Evolutionary conservation across 208 protist species (phyloP).

Genomic region (Acanthamoeba royreba): DNA sequence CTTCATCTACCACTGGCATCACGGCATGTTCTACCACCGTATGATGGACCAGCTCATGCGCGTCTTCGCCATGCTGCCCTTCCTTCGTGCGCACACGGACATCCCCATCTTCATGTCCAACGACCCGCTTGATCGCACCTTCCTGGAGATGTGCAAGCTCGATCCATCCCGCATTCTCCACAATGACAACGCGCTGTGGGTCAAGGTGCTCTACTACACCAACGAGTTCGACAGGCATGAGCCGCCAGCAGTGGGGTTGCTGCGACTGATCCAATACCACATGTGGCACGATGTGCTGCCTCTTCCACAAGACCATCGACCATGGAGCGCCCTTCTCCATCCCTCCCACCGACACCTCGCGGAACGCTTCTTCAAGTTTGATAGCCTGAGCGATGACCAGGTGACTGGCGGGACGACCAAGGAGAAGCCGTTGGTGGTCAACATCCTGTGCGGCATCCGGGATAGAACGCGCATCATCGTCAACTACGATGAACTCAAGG

Average conservation of each 20-base stretch:
- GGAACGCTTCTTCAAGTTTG: not conserved
- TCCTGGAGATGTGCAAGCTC: not conserved
- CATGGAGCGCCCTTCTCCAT: not conserved
- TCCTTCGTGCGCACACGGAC: not conserved
- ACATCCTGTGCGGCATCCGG: not conserved
- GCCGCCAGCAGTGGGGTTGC: not conserved
- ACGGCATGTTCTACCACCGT: not conserved
- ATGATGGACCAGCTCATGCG: not conserved
- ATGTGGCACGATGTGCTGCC: not conserved
- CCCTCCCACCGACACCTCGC: not conserved
- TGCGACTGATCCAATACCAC: not conserved
- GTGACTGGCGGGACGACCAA: not conserved
- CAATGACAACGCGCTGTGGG: not conserved
- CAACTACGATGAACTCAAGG: not conserved
- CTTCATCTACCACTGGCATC: not conserved
- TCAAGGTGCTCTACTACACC: not conserved
- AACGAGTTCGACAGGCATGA: not conserved
- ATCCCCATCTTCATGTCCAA: not conserved
- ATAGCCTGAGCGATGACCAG: not conserved
- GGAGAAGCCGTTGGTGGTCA: not conserved
- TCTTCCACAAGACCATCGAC: not conserved
- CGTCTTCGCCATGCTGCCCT: not conserved
- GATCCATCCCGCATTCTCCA: not conserved
- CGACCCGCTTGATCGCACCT: not conserved
- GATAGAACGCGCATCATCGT: not conserved